phyloP scores from a whole-genome alignment of 352 stramenopile genomes.

The Pythium folliculosum region DNA sequence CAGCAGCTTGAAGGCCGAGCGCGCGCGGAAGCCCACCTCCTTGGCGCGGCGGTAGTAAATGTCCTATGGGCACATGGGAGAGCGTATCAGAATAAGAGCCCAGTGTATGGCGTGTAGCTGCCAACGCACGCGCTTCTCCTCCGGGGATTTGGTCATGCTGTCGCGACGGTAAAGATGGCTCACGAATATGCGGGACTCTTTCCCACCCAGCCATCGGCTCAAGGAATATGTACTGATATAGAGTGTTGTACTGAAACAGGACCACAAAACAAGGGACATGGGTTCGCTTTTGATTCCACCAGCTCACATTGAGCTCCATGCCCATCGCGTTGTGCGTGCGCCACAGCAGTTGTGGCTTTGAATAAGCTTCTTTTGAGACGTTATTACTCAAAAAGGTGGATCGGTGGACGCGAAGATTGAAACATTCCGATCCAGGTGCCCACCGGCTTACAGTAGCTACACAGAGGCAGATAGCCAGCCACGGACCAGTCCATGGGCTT shows the following conservation, averaged over 20 bases:
- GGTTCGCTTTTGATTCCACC: neutral
- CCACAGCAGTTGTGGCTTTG: too few species aligned
- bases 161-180: neutral
- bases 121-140: conserved; percentile 55
- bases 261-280: neutral
- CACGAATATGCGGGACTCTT: conserved; percentile 2
- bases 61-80: conserved; percentile 37
- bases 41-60: conserved; percentile 94
- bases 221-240: conserved; percentile 1
- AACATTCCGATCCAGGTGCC: neutral
- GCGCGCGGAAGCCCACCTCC: conserved; percentile 96
- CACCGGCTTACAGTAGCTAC: too few species aligned
- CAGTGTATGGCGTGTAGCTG: neutral
- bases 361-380: too few species aligned
- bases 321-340: too few species aligned
- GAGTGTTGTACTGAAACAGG: neutral
- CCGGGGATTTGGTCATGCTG: conserved; percentile 58
- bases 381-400: too few species aligned
- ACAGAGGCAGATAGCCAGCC: too few species aligned
- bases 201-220: conserved; percentile 8
- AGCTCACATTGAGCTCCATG: too few species aligned
- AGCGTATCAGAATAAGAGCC: neutral
- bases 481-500: neutral
- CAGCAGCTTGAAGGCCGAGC: conserved; percentile 98
- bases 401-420: neutral